Base-by-base conservation (phyloP, 2,329 filamentous ascomycete species). In the Intubia oerlemansii region DNA sequence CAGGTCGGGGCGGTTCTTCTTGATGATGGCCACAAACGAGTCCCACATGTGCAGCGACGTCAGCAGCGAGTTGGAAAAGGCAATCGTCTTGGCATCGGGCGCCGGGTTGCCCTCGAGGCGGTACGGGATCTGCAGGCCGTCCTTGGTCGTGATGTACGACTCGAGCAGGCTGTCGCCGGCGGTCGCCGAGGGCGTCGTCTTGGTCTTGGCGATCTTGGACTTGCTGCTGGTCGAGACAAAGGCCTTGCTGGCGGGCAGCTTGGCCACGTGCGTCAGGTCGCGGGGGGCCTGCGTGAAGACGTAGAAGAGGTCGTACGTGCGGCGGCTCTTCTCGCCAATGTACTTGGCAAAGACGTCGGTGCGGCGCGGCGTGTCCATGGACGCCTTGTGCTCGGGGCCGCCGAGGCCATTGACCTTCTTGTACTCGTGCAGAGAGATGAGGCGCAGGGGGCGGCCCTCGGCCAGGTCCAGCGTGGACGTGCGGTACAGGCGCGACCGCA, bases 41-140 rank as follows among this genome's bases (percentile, higher is more conserved):
- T 88, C 75, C 81, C 81, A 91, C 63, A 91, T 88, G 45, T 65
- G 58, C 37, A 74, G 61, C 27, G 73, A 69, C 3, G 78, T 79
- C 7, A 91, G 63, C 28, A 91, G 71, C 1, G 75, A 84, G 55
- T 90, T 90, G 49, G 62, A 62, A 39, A 84, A 74, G 13, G 80
- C 69, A 9, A 91, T 57, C 0, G 75, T 62, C 0, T 80, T 80
- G 0, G 79, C 76, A 13, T 62, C 44, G 0, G 70, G 65, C 18
- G 70, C 59, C 0, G 64, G 42, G 37, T 65, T 75, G 31, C 81
- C 81, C 47, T 88, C 77, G 2, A 91, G 60, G 10, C 69, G 63
- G 50, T 80, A 91, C 0, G 69, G 67, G 10, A 90, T 61, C 3
- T 53, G 46, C 5, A 81, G 67, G 2, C 67, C 68, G 42, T 90